Percentiles rank a stretch among this genome's conserved stretches.
Conservation (phyloP, 1,284 basidiomycete species). For the Pulveroboletus sp. region DNA sequence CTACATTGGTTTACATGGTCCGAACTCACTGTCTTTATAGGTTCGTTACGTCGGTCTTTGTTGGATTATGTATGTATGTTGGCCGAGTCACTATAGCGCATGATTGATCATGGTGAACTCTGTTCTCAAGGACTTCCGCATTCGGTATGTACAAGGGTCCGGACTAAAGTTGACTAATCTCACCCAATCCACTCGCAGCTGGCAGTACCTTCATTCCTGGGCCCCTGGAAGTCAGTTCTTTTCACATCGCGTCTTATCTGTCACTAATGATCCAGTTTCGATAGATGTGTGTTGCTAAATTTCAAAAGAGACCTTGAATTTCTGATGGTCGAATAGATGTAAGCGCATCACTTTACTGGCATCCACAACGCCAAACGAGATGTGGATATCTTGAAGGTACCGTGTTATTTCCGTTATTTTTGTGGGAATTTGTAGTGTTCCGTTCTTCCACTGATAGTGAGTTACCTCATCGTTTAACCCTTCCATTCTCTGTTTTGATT, state of each 20-base stretch:
- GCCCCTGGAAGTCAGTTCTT: too few relatives aligned
- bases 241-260: too few relatives aligned
- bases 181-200: not conserved
- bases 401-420: not conserved
- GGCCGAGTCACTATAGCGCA: too few relatives aligned
- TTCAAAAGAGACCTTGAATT: too few relatives aligned
- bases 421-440: constrained; percentile 8
- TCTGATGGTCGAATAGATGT: too few relatives aligned
- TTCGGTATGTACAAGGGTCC: constrained; percentile 1
- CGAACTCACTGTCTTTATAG: not conserved
- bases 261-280: too few relatives aligned
- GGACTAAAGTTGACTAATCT: not conserved
- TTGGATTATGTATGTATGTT: constrained; percentile 6
- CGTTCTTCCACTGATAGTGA: constrained; percentile 12
- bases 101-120: not conserved
- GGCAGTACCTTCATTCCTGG: too few relatives aligned
- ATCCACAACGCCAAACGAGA: too few relatives aligned
- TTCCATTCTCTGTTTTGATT: not conserved
- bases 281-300: too few relatives aligned
- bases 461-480: not conserved
- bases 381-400: not conserved
- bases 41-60: constrained; percentile 16
- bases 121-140: not conserved
- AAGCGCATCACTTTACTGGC: too few relatives aligned
- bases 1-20: not conserved